These are phyloP conservation scores for Rhododendron vialii DNA, from an alignment of 148 eudicot species.

Conservation along the genomic window DNA sequence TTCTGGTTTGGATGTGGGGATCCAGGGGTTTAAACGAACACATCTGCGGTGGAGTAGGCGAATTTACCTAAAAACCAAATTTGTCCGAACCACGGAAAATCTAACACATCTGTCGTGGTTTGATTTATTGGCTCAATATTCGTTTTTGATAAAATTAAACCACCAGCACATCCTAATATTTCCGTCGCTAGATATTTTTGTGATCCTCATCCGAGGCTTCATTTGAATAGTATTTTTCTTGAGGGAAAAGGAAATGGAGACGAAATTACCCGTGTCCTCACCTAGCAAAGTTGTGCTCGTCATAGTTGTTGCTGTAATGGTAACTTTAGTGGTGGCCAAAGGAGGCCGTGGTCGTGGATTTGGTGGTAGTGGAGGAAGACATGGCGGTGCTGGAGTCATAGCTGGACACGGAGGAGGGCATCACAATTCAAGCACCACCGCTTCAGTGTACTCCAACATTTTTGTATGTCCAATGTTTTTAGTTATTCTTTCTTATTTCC, in stretches of 20 bases:
- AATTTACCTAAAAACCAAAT: no score
- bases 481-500: background rate
- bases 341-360: background rate
- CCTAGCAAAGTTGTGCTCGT: background rate
- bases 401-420: background rate
- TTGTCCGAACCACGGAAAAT: no score
- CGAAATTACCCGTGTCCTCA: background rate
- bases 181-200: no score
- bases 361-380: background rate
- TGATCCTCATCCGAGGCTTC: no score
- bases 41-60: no score
- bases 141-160: no score
- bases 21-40: no score
- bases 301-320: background rate
- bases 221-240: no score
- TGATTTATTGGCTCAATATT: no score
- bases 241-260: background rate
- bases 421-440: background rate
- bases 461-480: background rate
- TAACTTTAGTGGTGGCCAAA: background rate
- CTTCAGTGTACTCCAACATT: background rate
- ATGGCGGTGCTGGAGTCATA: background rate
- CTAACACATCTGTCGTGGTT: no score
- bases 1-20: no score
- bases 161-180: no score